Base-by-base conservation (phyloP, 768 basidiomycete species). In the Naganishia vaughanmartiniae region DNA sequence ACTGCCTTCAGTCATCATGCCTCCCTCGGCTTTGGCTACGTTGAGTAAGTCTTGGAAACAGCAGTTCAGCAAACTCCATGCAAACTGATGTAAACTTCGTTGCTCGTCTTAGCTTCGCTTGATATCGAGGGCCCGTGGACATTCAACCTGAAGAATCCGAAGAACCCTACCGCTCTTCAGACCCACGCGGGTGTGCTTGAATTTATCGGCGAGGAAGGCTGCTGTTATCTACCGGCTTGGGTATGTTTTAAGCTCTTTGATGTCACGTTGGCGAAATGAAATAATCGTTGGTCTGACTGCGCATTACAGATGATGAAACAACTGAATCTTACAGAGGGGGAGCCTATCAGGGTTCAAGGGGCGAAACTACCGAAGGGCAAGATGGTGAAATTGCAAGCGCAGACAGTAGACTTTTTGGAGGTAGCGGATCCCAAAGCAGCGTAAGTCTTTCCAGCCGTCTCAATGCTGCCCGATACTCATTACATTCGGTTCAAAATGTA, bases 121-220 rank as follows among this genome's bases (percentile, higher is more conserved):
- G 94, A 99, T 76, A 85, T 99, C 54, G 89, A 92, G 71, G 85
- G 86, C 0, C 96, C 96, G 0, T 96, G 94, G 94, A 92, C 90
- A 85, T 99, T 99, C 80, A 89, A 95, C 73, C 85, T 99, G 65
- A 89, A 91, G 58, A 98, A 98, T 82, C 95, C 96, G 0, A 60
- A 83, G 84, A 76, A 94, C 90, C 83, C 85, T 86, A 65, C 91
- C 87, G 39, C 90, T 87, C 66, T 93, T 87, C 74, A 78, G 26
- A 98, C 96, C 0, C 92, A 99, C 79, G 91, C 91, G 0, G 96
- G 96, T 84, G 96, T 99, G 31, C 87, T 99, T 33, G 96, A 99
- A 79, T 99, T 99, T 82, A 97, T 97, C 74, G 95, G 96, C 2
- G 90, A 96, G 69, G 95, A 98, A 81, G 96, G 96, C 15, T 85